Percentiles rank a stretch among this genome's conserved stretches.
These are phyloP conservation scores for Mycogone perniciosa DNA, from an alignment of 2,329 filamentous ascomycete species.

Conservation along the genomic window DNA sequence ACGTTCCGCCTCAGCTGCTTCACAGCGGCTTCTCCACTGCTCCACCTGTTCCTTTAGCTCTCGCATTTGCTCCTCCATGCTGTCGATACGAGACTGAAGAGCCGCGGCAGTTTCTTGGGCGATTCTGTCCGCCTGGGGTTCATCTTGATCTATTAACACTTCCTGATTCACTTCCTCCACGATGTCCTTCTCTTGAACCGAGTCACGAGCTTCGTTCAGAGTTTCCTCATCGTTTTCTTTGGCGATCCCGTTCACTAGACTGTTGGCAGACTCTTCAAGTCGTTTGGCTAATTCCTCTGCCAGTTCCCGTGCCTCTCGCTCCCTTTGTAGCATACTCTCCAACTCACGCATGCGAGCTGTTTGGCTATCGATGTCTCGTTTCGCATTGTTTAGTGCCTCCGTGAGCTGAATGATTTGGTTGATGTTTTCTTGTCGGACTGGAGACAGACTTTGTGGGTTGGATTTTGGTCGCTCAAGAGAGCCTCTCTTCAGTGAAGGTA, in stretches of 20 bases:
- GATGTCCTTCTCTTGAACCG: constrained; percentile 6
- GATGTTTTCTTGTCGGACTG: constrained; percentile 51
- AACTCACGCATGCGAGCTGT: constrained; percentile 71
- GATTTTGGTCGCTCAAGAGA: constrained; percentile 69
- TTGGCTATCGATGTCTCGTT: constrained; percentile 82
- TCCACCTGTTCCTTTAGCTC: constrained; percentile 77
- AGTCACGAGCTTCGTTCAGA: constrained; percentile 17
- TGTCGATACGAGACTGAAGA: constrained; percentile 63
- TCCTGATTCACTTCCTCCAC: background rate
- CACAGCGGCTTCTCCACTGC: constrained; percentile 67
- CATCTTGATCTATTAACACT: background rate
- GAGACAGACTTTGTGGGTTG: constrained; percentile 46
- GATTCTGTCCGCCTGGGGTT: constrained; percentile 3
- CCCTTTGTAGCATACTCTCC: constrained; percentile 65
- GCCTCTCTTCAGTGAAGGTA: constrained; percentile 64
- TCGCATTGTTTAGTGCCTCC: constrained; percentile 76
- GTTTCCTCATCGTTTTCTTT: constrained; percentile 19
- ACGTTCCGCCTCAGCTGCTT: constrained; percentile 73
- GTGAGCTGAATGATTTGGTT: constrained; percentile 79
- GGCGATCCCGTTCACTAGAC: constrained; percentile 25
- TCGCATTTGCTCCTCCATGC: constrained; percentile 72
- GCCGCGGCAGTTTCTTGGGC: constrained; percentile 23
- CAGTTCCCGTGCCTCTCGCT: constrained; percentile 72
- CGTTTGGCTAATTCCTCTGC: constrained; percentile 77
- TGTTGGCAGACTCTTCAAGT: constrained; percentile 50